Conservation (phyloP, 2,329 filamentous ascomycete species). For the Graphilbum fragrans region DNA sequence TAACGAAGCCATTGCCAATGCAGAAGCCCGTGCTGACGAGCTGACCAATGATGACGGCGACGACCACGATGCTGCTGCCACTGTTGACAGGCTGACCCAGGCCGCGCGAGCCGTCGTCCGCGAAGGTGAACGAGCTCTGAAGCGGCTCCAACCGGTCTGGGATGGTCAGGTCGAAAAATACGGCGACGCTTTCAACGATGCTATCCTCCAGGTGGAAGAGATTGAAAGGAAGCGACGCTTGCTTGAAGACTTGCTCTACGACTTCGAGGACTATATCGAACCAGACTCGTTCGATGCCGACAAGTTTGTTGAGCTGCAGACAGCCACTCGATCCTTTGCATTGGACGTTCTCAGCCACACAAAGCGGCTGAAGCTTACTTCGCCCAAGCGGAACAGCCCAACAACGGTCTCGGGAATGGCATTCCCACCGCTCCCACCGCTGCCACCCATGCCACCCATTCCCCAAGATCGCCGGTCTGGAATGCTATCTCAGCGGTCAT, state of each 20-base stretch:
- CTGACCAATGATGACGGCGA: constrained; percentile 9
- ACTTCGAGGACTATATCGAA: constrained; percentile 29
- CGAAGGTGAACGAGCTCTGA: constrained; percentile 22
- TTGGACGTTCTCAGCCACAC: constrained; percentile 25
- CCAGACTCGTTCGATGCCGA: constrained; percentile 22
- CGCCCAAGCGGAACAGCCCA: constrained; percentile 2
- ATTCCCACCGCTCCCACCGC: not conserved
- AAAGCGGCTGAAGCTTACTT: constrained; percentile 19
- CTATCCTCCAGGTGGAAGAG: constrained; percentile 21
- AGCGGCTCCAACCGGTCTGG: constrained; percentile 25
- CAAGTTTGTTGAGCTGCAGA: constrained; percentile 24
- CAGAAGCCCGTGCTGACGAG: constrained; percentile 14
- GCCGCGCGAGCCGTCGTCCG: constrained; percentile 17
- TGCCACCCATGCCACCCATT: not conserved
- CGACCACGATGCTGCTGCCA: constrained; percentile 9
- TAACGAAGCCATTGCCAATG: constrained; percentile 22
- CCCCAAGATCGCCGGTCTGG: no score
- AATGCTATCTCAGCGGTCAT: no score
- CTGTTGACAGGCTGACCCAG: constrained; percentile 18
- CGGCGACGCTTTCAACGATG: constrained; percentile 22
- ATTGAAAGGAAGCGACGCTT: constrained; percentile 17
- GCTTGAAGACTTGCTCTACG: constrained; percentile 28
- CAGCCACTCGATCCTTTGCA: constrained; percentile 26
- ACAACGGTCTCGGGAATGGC: not conserved
- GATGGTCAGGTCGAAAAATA: constrained; percentile 22